phyloP scores from a whole-genome alignment of 2,329 filamentous ascomycete species.

The Penicillium concentricum region DNA sequence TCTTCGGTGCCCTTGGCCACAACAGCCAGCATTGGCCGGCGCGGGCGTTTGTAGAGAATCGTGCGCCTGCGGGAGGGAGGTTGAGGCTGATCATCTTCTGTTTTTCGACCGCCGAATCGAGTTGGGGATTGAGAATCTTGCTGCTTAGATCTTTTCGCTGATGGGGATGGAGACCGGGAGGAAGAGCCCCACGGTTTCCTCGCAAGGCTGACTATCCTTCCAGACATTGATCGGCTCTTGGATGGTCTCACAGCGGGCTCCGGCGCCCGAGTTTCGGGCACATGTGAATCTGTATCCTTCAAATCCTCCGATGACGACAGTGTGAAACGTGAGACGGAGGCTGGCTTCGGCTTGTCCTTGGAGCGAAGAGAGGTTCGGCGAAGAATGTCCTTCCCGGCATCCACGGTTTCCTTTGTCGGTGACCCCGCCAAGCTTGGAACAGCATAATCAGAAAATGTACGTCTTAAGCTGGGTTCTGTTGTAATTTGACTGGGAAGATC shows the following conservation, averaged over 20 bases:
- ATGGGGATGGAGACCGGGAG: slow-evolving; percentile 50
- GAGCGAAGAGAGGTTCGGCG: slow-evolving; percentile 42
- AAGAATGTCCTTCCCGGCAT: slow-evolving; percentile 43
- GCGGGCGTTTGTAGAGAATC: slow-evolving; percentile 37
- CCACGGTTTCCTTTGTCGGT: slow-evolving; percentile 38
- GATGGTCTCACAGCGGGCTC: slow-evolving; percentile 36
- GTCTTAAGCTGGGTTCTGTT: slow-evolving; percentile 43
- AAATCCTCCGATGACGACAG: slow-evolving; percentile 38
- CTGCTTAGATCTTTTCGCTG: slow-evolving; percentile 31
- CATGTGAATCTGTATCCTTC: slow-evolving; percentile 26
- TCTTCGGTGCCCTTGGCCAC: slow-evolving; percentile 38
- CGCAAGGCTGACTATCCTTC: slow-evolving; percentile 51
- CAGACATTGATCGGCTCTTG: slow-evolving; percentile 50
- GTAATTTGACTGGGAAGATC: slow-evolving; percentile 48
- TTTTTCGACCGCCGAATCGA: slow-evolving; percentile 13
- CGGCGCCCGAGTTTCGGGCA: slow-evolving; percentile 30
- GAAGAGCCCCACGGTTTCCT: slow-evolving; percentile 51
- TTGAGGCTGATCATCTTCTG: slow-evolving; percentile 22
- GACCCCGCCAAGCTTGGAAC: slow-evolving; percentile 41
- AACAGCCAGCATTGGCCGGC: slow-evolving; percentile 43
- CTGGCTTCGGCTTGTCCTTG: slow-evolving; percentile 30
- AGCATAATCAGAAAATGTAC: slow-evolving; percentile 52
- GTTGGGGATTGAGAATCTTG: slow-evolving; percentile 31
- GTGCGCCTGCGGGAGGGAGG: slow-evolving; percentile 32
- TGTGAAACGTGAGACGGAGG: slow-evolving; percentile 37